A percentile compares a stretch with the other conserved stretches of the same genome.
These are phyloP conservation scores for Aspergillus felis DNA, from an alignment of 2,329 filamentous ascomycete genomes.

Conservation along the genomic window DNA sequence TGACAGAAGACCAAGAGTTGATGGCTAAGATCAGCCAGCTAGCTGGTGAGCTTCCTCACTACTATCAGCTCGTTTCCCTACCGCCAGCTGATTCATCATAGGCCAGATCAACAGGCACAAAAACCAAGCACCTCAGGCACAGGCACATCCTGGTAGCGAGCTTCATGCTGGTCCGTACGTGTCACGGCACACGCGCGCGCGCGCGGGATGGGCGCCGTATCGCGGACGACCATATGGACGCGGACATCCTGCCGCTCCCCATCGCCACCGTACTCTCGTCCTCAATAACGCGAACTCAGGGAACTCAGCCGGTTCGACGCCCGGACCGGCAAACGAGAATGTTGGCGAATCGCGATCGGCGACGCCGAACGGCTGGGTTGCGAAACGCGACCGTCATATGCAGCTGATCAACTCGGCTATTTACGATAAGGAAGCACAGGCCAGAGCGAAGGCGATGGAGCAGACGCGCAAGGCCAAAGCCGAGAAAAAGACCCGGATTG, in stretches of 20 bases:
- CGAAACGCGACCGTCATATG: slow-evolving; percentile 70
- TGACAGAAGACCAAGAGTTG: slow-evolving; percentile 55
- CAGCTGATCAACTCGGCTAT: slow-evolving; percentile 79
- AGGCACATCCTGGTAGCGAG: slow-evolving; percentile 19
- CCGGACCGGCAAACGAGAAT: slow-evolving; percentile 25
- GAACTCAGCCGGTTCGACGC: slow-evolving; percentile 17
- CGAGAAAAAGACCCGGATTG: slow-evolving; percentile 57
- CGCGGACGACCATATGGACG: slow-evolving; percentile 37
- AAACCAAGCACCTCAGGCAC: slow-evolving; percentile 45
- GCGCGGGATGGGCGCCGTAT: slow-evolving; percentile 43
- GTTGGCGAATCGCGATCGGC: slow-evolving; percentile 25
- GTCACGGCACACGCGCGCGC: slow-evolving; percentile 27
- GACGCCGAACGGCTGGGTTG: slow-evolving; percentile 57
- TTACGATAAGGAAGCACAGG: slow-evolving; percentile 69
- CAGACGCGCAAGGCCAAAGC: slow-evolving; percentile 52
- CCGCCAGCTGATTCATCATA: slow-evolving; percentile 31
- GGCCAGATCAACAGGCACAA: slow-evolving; percentile 79
- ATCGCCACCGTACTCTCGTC: slow-evolving; percentile 61
- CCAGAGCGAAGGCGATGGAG: slow-evolving; percentile 67
- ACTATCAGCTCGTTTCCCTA: slow-evolving; percentile 41
- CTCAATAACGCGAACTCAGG: slow-evolving; percentile 48
- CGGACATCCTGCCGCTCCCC: slow-evolving; percentile 35
- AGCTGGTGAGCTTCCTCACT: slow-evolving; percentile 44
- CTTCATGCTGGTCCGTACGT: slow-evolving; percentile 20
- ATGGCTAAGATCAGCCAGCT: slow-evolving; percentile 55